Evolutionary conservation across 371 early-diverging fungal species (phyloP).

Genomic region (Thermomucor indicae-seudaticae): DNA sequence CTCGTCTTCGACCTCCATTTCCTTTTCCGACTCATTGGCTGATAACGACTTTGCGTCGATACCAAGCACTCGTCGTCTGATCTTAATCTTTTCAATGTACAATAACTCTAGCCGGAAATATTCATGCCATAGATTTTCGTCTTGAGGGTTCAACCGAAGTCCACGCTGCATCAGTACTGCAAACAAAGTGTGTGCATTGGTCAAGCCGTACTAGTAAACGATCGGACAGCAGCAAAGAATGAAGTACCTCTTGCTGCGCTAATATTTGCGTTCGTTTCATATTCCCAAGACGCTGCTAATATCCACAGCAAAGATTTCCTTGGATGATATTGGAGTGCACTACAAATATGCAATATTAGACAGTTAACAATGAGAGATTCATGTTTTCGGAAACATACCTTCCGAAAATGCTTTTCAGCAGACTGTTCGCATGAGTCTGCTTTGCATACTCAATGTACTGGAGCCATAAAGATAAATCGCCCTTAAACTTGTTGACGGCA

Average conservation of each 20-base stretch:
- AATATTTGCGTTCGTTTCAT: constrained; percentile 78
- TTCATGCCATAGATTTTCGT: constrained; percentile 79
- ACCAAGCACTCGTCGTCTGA: constrained; percentile 76
- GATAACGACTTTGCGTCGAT: constrained; percentile 40
- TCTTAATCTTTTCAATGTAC: constrained; percentile 83
- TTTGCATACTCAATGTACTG: constrained; percentile 87
- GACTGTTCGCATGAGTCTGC: constrained; percentile 51
- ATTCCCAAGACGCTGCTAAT: constrained; percentile 87
- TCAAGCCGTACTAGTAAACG: neutral
- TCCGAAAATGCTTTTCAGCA: constrained; percentile 71
- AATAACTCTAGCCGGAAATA: constrained; percentile 90
- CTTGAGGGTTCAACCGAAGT: constrained; percentile 75
- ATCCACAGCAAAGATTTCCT: constrained; percentile 82
- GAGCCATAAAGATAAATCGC: constrained; percentile 83
- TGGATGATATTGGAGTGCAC: constrained; percentile 88
- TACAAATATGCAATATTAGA: constrained; percentile 8
- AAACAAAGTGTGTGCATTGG: neutral
- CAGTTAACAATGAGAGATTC: neutral
- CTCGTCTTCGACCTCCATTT: constrained; percentile 32
- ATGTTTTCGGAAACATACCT: constrained; percentile 33
- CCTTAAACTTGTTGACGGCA: constrained; percentile 75
- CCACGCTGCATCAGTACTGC: constrained; percentile 81
- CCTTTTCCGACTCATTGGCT: constrained; percentile 28
- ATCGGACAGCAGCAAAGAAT: neutral
- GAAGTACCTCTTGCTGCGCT: constrained; percentile 66